Evolutionary conservation across 768 basidiomycete species (phyloP).

Genomic region (Naganishia onofrii): DNA sequence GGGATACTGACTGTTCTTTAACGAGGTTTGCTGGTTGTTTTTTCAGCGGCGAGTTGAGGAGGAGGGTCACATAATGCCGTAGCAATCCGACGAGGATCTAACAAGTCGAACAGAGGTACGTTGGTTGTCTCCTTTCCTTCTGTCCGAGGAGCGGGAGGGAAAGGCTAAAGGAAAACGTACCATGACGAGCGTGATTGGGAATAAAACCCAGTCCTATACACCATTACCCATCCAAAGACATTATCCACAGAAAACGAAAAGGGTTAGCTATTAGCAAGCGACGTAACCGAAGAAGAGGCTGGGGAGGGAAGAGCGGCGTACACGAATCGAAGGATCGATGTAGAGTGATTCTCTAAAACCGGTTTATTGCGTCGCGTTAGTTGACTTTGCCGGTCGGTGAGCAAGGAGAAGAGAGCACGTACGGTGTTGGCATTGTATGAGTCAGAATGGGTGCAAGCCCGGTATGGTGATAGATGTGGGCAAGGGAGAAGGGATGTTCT

Average conservation of each 20-base stretch:
- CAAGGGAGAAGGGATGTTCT: not conserved
- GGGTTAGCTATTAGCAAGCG: no score
- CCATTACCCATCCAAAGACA: no score
- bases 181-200: slow-evolving; percentile 97
- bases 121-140: not conserved
- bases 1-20: slow-evolving; percentile 77
- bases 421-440: not conserved
- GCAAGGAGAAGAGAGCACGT: not conserved
- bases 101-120: no score
- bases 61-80: slow-evolving; percentile 82
- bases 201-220: slow-evolving; percentile 61
- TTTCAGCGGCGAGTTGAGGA: slow-evolving; percentile 81
- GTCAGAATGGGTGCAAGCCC: not conserved
- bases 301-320: slow-evolving; percentile 58
- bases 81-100: slow-evolving; percentile 90
- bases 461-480: not conserved
- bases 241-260: no score
- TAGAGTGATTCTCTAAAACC: slow-evolving; percentile 58
- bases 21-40: slow-evolving; percentile 71
- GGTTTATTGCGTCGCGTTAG: not conserved
- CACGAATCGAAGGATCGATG: slow-evolving; percentile 92
- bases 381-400: no score
- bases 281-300: no score
- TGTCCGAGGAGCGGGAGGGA: not conserved
- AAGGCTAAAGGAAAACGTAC: slow-evolving; percentile 55